Conservation (phyloP, 2,329 filamentous ascomycete genomes). For the Aplosporella prunicola region DNA sequence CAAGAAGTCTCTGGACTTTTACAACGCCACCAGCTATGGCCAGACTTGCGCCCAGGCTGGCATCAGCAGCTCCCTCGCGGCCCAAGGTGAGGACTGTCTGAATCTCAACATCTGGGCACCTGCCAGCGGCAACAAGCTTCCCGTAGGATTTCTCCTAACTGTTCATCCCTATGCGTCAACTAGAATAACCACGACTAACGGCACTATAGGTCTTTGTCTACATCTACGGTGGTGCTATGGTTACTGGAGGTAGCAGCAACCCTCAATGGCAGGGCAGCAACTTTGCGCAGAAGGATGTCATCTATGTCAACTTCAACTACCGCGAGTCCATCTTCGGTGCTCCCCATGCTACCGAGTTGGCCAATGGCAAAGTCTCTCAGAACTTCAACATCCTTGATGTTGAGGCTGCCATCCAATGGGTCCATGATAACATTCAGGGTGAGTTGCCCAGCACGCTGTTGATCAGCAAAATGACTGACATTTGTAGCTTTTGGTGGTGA, state of each 20-base stretch:
- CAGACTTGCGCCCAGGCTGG: constrained; percentile 9
- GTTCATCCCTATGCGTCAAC: not conserved
- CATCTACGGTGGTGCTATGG: constrained; percentile 38
- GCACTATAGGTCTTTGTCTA: constrained; percentile 29
- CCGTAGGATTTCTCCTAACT: constrained; percentile 14
- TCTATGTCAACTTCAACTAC: constrained; percentile 30
- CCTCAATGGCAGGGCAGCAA: constrained; percentile 21
- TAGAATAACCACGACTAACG: constrained; percentile 1
- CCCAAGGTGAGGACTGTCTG: constrained; percentile 23
- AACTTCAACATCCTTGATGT: constrained; percentile 31
- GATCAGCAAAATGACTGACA: constrained; percentile 1
- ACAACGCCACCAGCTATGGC: constrained; percentile 10
- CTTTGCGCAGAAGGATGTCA: constrained; percentile 10
- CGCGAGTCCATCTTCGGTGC: constrained; percentile 11
- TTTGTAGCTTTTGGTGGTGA: constrained; percentile 36
- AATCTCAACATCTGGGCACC: constrained; percentile 27
- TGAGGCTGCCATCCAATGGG: constrained; percentile 31
- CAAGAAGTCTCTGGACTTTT: not conserved
- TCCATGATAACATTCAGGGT: constrained; percentile 30
- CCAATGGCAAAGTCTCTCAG: constrained; percentile 15
- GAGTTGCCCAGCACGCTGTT: not conserved
- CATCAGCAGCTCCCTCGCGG: constrained; percentile 6
- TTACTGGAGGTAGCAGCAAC: constrained; percentile 31
- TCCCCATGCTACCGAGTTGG: constrained; percentile 6
- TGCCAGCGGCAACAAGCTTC: constrained; percentile 20